Evolutionary conservation across 371 early-diverging fungal genomes (phyloP).

Genomic region (Neoconidiobolus thromboides): DNA sequence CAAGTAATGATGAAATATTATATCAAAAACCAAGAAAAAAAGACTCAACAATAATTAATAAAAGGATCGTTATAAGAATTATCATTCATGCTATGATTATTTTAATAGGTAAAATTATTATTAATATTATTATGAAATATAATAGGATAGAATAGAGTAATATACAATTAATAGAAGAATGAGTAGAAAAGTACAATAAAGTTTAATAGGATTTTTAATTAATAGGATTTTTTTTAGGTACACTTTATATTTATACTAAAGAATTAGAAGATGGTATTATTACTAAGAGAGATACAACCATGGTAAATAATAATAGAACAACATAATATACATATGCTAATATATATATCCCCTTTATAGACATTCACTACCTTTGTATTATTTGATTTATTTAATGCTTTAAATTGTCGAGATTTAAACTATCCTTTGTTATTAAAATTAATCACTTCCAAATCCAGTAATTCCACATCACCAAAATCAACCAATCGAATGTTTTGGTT

Average conservation of each 20-base stretch:
- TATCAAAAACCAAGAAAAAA: conserved; percentile 58
- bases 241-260: conserved; percentile 56
- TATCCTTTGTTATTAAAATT: conserved; percentile 43
- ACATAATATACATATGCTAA: neutral
- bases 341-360: conserved; percentile 14
- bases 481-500: conserved; percentile 70
- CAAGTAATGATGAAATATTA: conserved; percentile 66
- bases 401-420: conserved; percentile 72
- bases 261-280: conserved; percentile 60
- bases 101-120: conserved; percentile 16
- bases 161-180: no score
- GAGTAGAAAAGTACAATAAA: no score
- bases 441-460: no score
- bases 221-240: conserved; percentile 23
- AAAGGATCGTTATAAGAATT: conserved; percentile 50
- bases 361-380: conserved; percentile 93
- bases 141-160: no score
- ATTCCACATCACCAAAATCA: conserved; percentile 29
- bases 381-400: conserved; percentile 88
- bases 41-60: conserved; percentile 54
- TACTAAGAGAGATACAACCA: conserved; percentile 69
- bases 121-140: no score
- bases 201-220: no score
- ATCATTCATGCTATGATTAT: conserved; percentile 61
- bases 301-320: conserved; percentile 33